Percentiles rank a stretch among this genome's conserved stretches.
These are phyloP conservation scores for Thoreauomyces humboldtii DNA, from an alignment of 192 early-diverging fungal species.

Conservation along the genomic window DNA sequence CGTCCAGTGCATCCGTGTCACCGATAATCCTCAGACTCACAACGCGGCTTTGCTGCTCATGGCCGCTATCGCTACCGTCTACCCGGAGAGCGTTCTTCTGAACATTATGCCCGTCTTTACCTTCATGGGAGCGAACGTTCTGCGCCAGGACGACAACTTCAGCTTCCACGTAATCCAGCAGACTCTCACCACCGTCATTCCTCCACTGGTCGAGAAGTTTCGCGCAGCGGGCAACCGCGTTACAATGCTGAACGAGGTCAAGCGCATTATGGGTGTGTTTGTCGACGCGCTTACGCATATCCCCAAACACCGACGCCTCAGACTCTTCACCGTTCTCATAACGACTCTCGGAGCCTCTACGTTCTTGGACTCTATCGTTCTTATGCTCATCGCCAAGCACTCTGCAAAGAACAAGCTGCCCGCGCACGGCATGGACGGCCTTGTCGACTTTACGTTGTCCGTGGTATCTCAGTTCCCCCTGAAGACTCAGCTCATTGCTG, in stretches of 20 bases:
- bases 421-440: constrained; percentile 58
- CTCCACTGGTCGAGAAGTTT: constrained; percentile 65
- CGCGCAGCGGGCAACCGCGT: not conserved
- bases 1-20: constrained; percentile 82
- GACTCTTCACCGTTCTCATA: constrained; percentile 81
- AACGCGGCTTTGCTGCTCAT: constrained; percentile 84
- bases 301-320: constrained; percentile 84
- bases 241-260: constrained; percentile 46
- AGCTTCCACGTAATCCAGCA: constrained; percentile 91
- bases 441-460: constrained; percentile 72
- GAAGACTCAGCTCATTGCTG: constrained; percentile 63
- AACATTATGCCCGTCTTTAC: constrained; percentile 97
- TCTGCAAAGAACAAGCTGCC: constrained; percentile 49
- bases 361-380: constrained; percentile 71
- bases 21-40: constrained; percentile 92
- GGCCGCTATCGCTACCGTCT: constrained; percentile 77
- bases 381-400: constrained; percentile 70
- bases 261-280: constrained; percentile 84
- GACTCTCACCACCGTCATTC: constrained; percentile 79
- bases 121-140: constrained; percentile 93
- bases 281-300: constrained; percentile 88
- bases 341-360: constrained; percentile 72
- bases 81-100: constrained; percentile 81
- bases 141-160: constrained; percentile 96
- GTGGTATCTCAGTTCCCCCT: constrained; percentile 69